These are phyloP conservation scores for Teunomyces gatunensis DNA, from an alignment of 805 yeast species.

Conservation along the genomic window DNA sequence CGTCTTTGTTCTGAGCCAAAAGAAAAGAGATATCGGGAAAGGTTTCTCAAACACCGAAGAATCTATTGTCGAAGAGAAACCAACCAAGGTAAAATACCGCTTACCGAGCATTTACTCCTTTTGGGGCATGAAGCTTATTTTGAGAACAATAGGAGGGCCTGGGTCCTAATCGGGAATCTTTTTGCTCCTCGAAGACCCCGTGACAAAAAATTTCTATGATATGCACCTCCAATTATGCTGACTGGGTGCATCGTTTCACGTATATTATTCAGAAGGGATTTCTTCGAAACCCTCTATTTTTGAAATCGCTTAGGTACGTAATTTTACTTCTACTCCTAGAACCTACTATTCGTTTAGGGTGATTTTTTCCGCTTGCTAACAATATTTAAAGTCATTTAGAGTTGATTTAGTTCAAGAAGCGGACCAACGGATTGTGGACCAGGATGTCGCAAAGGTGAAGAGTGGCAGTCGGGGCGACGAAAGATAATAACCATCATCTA, in stretches of 20 bases:
- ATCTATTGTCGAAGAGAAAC: not conserved
- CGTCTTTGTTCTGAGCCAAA: too few relatives aligned
- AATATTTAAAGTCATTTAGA: not conserved
- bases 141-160: not conserved
- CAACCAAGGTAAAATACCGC: not conserved
- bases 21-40: not conserved
- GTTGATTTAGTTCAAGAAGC: not conserved
- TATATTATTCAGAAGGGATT: not conserved
- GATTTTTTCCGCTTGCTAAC: not conserved
- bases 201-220: not conserved
- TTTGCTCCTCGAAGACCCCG: not conserved
- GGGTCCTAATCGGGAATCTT: not conserved
- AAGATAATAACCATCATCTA: not conserved
- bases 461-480: not conserved
- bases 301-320: not conserved
- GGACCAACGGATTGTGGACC: not conserved
- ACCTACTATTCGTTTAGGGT: not conserved
- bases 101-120: not conserved
- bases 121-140: not conserved
- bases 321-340: not conserved
- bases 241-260: slow-evolving; percentile 2
- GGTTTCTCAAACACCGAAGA: not conserved
- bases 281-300: not conserved
- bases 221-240: slow-evolving; percentile 2
- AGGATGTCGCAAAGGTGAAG: not conserved